These are phyloP conservation scores for Zopfochytrium polystomum DNA, from an alignment of 371 early-diverging fungal genomes.

Conservation along the genomic window DNA sequence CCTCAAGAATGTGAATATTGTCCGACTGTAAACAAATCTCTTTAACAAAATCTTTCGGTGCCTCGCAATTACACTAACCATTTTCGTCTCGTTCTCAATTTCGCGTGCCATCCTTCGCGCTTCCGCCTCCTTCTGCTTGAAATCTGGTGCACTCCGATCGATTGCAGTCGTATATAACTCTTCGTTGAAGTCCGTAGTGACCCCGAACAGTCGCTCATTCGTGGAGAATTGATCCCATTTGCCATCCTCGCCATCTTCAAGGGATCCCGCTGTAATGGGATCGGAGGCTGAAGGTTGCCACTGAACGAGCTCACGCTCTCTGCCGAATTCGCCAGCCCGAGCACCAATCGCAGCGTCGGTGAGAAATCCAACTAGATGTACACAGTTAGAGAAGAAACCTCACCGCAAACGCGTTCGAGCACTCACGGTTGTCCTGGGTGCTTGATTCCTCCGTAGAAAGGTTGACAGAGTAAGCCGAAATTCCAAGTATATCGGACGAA, in stretches of 20 bases:
- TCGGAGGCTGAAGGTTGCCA: constrained; percentile 77
- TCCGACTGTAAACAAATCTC: constrained; percentile 12
- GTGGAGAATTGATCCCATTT: constrained; percentile 98
- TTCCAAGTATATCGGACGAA: constrained; percentile 65
- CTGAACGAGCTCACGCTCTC: constrained; percentile 77
- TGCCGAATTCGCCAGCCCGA: constrained; percentile 50
- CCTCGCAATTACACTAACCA: constrained; percentile 8
- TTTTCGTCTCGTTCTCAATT: constrained; percentile 62
- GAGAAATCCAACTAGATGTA: constrained; percentile 53
- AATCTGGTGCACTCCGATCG: constrained; percentile 82
- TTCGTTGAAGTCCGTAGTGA: constrained; percentile 93
- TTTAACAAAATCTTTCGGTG: background rate
- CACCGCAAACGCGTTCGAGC: background rate
- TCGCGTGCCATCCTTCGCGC: constrained; percentile 89
- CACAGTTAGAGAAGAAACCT: background rate
- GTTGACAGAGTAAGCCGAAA: constrained; percentile 1
- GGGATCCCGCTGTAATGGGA: constrained; percentile 34
- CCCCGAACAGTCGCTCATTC: constrained; percentile 92
- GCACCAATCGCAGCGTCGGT: constrained; percentile 90
- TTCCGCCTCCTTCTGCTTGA: constrained; percentile 79
- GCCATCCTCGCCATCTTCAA: constrained; percentile 45
- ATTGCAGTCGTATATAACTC: constrained; percentile 93
- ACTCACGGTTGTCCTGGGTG: background rate
- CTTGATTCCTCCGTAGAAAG: background rate
- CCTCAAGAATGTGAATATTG: constrained; percentile 91